These are phyloP conservation scores for Fusarium sp. DNA, from an alignment of 2,329 filamentous ascomycete genomes.

Conservation along the genomic window DNA sequence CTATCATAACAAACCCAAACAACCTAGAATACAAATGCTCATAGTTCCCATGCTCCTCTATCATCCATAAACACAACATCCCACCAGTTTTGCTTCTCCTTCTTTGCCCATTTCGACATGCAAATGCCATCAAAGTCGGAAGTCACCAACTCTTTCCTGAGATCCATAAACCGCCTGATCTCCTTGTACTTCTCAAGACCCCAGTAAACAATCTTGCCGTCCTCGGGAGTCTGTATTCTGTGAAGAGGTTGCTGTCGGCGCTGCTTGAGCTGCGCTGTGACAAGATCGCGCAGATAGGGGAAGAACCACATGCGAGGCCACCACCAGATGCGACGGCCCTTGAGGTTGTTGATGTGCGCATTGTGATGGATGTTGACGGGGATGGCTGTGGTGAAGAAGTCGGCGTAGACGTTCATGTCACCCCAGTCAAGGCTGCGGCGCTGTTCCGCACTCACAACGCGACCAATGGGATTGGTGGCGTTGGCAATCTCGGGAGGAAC, in stretches of 20 bases:
- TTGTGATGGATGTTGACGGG: constrained; percentile 42
- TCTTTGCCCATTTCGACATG: constrained; percentile 19
- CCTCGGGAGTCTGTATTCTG: neutral
- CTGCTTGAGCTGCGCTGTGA: constrained; percentile 21
- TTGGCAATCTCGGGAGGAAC: constrained; percentile 33
- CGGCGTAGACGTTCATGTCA: constrained; percentile 39
- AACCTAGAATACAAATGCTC: constrained; percentile 6
- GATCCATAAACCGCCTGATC: constrained; percentile 23
- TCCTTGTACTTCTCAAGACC: constrained; percentile 22
- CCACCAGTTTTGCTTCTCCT: constrained; percentile 29
- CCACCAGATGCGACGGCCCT: constrained; percentile 31
- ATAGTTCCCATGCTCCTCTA: constrained; percentile 5
- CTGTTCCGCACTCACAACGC: neutral
- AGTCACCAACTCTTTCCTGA: neutral
- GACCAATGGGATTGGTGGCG: constrained; percentile 13
- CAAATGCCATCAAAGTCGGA: constrained; percentile 13
- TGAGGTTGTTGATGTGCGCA: constrained; percentile 31
- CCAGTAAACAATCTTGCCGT: constrained; percentile 28
- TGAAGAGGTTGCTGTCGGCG: constrained; percentile 13
- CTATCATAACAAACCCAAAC: neutral
- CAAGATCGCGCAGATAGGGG: constrained; percentile 30
- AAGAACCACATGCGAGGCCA: constrained; percentile 42
- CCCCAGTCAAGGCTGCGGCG: constrained; percentile 29
- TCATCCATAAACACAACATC: constrained; percentile 23
- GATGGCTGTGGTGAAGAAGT: constrained; percentile 38